Evolutionary conservation across 305 asterid species (phyloP), one percentile per base, ranked within the genome.

Genomic region (Andrographis paniculata): DNA sequence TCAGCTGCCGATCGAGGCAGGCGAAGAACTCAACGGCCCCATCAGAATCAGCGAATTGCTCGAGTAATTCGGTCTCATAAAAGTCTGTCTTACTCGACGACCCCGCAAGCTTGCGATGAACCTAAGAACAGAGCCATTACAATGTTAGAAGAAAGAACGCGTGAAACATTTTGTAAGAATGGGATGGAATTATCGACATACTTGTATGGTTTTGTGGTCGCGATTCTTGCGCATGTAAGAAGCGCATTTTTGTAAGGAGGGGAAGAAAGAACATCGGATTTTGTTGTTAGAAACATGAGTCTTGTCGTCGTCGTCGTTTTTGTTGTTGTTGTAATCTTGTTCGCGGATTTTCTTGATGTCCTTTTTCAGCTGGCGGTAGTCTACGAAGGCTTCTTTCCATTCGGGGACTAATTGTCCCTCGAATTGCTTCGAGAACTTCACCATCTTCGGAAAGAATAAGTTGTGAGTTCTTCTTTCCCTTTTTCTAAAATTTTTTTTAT

Each of bases 381-480:
- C 97, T 14, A 88, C 93, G 45, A 85, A 88, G 17, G 95, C 95
- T 37, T 88, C 97, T 59, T 82, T 88, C 97, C 97, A 88, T 74
- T 88, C 97, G 0, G 94, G 94, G 40, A 88, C 75, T 41, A 88
- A 58, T 42, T 82, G 95, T 1, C 80, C 95, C 64, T 88, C 97
- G 45, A 82, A 88, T 56, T 88, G 95, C 72, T 85, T 88, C 22
- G 85, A 63, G 40, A 88, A 88, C 55, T 88, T 88, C 80, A 88
- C 97, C 95, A 88, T 87, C 9, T 45, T 56, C 5, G n/a, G n/a
- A n/a, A n/a, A n/a, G n/a, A n/a, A n/a, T n/a, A 9, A 1, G 14
- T 23, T 42, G n/a, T 28, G 55, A n/a, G n/a, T n/a, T n/a, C n/a
- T n/a, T n/a, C n/a, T n/a, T n/a, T n/a, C n/a, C n/a, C n/a, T n/a